Base-by-base conservation (phyloP, 2,329 filamentous ascomycete genomes). In the Cercospora zeina region DNA sequence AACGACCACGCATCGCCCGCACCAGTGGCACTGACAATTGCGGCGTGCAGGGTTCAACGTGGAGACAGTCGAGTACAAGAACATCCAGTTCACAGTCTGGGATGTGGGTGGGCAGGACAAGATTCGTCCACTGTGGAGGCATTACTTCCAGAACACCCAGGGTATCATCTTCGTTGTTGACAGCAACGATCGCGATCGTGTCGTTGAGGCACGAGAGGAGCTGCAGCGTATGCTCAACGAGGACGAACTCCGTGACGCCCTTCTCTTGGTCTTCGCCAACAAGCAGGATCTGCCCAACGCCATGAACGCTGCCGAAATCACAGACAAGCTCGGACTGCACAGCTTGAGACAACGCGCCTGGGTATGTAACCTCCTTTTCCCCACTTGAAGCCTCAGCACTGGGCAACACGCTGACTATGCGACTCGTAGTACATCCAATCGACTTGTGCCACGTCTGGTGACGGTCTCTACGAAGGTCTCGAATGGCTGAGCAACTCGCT, bases 251-350 rank as follows among this genome's bases (percentile, higher is more conserved):
- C 93, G 95, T 81, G 93, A 97, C 75, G 93, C 92, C 65, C 83
- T 97, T 71, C 82, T 99, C 71, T 81, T 97, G 64, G 93, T 99
- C 45, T 97, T 99, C 77, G 95, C 95, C 74, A 99, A 99, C 83
- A 99, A 99, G 86, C 95, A 97, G 81, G 95, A 99, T 86, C 82
- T 97, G 71, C 83, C 85, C 62, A 97, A 97, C 78, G 95, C 95
- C 81, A 97, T 97, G 95, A 97, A 96, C 82, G 93, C 95, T 76
- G 93, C 95, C 77, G 95, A 99, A 85, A 97, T 99, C 81, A 99
- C 95, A 80, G 93, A 99, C 84, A 97, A 97, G 88, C 91, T 99
- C 80, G 95, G 95, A 77, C 92, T 99, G 76, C 93, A 97, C 88
- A 96, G 91, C 83, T 85, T 99, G 86, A 91, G 92, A 86, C 91